phyloP scores from a whole-genome alignment of 768 basidiomycete species.

The Termitomyces sp. region DNA sequence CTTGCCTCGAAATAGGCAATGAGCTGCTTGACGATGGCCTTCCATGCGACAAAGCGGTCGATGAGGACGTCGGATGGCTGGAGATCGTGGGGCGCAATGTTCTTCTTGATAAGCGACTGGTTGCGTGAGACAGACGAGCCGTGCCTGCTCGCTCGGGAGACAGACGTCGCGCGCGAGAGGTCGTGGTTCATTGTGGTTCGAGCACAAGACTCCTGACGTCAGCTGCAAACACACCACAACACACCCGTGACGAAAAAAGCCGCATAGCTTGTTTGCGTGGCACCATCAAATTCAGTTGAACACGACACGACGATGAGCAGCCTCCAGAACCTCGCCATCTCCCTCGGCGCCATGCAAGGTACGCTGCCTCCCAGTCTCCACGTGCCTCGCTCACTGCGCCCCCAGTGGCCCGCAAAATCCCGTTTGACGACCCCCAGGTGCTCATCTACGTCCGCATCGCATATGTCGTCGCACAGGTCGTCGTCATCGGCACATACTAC shows the following conservation, averaged over 20 bases:
- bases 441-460: constrained; percentile 82
- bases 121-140: constrained; percentile 75
- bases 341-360: constrained; percentile 94
- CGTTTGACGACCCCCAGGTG: constrained; percentile 84
- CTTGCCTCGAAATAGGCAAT: constrained; percentile 80
- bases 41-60: constrained; percentile 93
- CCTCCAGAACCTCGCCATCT: constrained; percentile 81
- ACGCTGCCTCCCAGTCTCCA: constrained; percentile 11
- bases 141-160: constrained; percentile 49
- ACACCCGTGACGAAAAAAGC: background rate
- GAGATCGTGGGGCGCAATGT: constrained; percentile 85
- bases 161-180: constrained; percentile 68
- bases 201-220: background rate
- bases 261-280: background rate
- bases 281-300: background rate
- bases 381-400: constrained; percentile 2
- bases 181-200: constrained; percentile 30
- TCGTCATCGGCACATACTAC: constrained; percentile 78
- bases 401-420: constrained; percentile 87
- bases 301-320: constrained; percentile 58
- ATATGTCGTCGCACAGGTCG: constrained; percentile 72
- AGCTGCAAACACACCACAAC: constrained; percentile 5
- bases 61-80: constrained; percentile 95
- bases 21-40: constrained; percentile 94
- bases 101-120: constrained; percentile 93